Evolutionary conservation across 1,284 basidiomycete genomes (phyloP).

Genomic region (Abortiporus biennis): DNA sequence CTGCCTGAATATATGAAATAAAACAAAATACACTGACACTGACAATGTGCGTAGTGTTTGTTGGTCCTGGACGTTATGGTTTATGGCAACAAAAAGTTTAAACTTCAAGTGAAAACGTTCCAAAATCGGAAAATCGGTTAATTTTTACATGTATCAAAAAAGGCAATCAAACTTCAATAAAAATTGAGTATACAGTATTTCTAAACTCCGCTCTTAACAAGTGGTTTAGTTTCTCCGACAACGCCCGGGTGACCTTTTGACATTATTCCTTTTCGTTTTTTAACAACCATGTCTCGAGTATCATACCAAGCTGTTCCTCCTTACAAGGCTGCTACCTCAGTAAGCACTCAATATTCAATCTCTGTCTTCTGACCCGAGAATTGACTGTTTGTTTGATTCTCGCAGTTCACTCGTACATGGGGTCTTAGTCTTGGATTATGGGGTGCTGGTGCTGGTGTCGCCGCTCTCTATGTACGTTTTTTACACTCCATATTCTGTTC

Average conservation of each 20-base stretch:
- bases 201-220: conserved; percentile 13
- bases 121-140: too few relatives aligned
- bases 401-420: conserved; percentile 43
- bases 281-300: conserved; percentile 21
- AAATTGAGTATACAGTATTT: too few relatives aligned
- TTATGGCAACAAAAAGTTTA: neutral
- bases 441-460: conserved; percentile 62
- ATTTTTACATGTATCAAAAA: too few relatives aligned
- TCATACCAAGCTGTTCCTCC: conserved; percentile 16
- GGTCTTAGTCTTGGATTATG: conserved; percentile 53
- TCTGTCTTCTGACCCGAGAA: neutral
- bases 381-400: conserved; percentile 1
- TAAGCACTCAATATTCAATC: conserved; percentile 10
- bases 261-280: neutral
- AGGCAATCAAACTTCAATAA: too few relatives aligned
- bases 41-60: neutral
- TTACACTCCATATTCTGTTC: neutral
- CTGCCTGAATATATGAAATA: too few relatives aligned
- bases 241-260: conserved; percentile 3
- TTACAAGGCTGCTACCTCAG: conserved; percentile 15
- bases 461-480: conserved; percentile 55
- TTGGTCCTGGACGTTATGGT: neutral
- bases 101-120: too few relatives aligned
- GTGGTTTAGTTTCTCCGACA: conserved; percentile 13
- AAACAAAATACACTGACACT: too few relatives aligned